phyloP scores from a whole-genome alignment of 345 rosid genomes.

The Salix udensis region DNA sequence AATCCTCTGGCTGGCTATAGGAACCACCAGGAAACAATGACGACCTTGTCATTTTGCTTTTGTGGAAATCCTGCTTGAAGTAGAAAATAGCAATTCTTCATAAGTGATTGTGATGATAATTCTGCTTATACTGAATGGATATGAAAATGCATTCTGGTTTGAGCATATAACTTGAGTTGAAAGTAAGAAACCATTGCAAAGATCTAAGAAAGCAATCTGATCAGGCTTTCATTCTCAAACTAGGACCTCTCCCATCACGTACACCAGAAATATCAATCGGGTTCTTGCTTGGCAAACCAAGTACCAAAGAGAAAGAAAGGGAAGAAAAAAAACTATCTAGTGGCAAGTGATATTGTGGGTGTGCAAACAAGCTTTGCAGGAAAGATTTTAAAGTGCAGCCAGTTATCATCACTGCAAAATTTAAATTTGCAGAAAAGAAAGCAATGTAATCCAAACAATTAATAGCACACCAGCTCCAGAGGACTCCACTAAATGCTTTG shows the following conservation, averaged over 20 bases:
- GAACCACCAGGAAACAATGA: conserved; percentile 52
- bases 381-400: background rate
- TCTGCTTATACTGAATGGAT: background rate
- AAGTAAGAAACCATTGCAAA: background rate
- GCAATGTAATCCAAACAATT: background rate
- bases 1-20: conserved; percentile 86
- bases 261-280: background rate
- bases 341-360: background rate
- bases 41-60: conserved; percentile 66
- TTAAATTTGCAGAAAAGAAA: background rate
- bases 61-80: conserved; percentile 66
- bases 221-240: background rate
- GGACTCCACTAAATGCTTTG: background rate
- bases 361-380: background rate
- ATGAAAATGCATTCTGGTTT: background rate
- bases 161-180: background rate
- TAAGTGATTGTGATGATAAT: background rate
- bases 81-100: background rate
- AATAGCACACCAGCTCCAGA: background rate
- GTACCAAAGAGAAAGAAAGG: background rate
- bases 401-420: background rate
- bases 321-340: background rate
- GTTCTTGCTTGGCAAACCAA: background rate
- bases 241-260: background rate
- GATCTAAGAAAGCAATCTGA: background rate